Base-by-base conservation (phyloP, 148 eudicot species). In the Hydrangea macrophylla region DNA sequence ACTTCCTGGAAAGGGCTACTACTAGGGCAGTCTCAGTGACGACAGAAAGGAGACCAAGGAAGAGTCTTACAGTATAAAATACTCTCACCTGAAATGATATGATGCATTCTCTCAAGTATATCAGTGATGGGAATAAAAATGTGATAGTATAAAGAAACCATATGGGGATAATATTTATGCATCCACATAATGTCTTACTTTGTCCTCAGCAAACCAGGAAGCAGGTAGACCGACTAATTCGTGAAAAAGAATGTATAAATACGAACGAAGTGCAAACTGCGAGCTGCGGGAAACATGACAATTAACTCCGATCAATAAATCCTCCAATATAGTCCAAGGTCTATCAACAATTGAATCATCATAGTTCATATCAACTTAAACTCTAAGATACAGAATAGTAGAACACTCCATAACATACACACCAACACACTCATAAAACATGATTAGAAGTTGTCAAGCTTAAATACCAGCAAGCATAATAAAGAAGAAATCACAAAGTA, bases 1-100 rank as follows among this genome's bases (percentile, higher is more conserved):
- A 94, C 79, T 89, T 94, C 75, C 88, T 86, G 50, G 97, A 90
- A 64, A 94, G 84, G 17, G 96, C 97, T 70, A 90, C 91, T 1
- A 94, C 97, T 48, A 94, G 84, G 70, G 86, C 74, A 17, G 97
- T 91, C 70, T 94, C 99, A 22, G 91, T 80, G 65, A 88, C 76
- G 26, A 87, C 96, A 69, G 99, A 94, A 64, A 94, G 78, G 27
- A 85, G 59, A 53, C 88, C 99, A 72, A 94, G 88, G 76, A 94
- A 94, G 53, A 90, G 74, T 83, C 99, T 81, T 70, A 91, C 82
- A 26, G 97, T 93, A 87, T 86, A 91, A 61, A 94, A 94, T 30
- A 94, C 99, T 77, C 75, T 85, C 58, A 91, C 96, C 99, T 94
- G 85, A 59, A 65, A 80, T 20, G 44, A 26, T 23, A 75, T 36